Conservation (phyloP, 805 yeast species). For the Lipomyces orientalis region DNA sequence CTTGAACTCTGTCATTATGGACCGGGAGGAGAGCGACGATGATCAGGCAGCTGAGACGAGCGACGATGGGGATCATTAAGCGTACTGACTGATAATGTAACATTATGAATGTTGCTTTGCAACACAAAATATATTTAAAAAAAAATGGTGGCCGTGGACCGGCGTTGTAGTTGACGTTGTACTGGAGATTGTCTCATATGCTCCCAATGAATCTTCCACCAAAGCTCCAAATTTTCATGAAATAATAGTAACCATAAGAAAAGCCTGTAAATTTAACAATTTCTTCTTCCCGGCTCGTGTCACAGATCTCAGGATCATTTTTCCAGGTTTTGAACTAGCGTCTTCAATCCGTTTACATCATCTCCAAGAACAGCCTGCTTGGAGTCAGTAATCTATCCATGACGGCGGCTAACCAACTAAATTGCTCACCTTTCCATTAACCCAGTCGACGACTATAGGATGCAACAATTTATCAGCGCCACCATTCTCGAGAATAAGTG, state of each 20-base stretch:
- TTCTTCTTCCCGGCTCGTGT: background rate
- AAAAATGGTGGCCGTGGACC: background rate
- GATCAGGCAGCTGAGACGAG: background rate
- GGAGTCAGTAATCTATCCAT: background rate
- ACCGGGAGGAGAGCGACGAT: slow-evolving; percentile 20
- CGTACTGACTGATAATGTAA: background rate
- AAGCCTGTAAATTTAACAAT: background rate
- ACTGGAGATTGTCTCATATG: background rate
- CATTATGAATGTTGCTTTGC: background rate
- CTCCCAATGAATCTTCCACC: background rate
- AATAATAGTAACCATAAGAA: background rate
- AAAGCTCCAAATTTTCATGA: background rate
- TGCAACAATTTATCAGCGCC: slow-evolving; percentile 22
- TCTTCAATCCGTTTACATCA: slow-evolving; percentile 33
- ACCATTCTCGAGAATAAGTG: slow-evolving; percentile 22
- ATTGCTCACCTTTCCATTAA: slow-evolving; percentile 33
- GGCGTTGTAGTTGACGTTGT: background rate
- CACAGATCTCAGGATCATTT: slow-evolving; percentile 2
- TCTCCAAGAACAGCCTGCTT: slow-evolving; percentile 36
- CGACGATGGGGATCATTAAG: background rate
- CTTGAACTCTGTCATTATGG: slow-evolving; percentile 24
- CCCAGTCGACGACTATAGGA: slow-evolving; percentile 40
- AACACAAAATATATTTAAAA: too few relatives aligned
- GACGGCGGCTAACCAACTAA: background rate
- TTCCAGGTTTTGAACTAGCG: slow-evolving; percentile 25